Evolutionary conservation across 768 basidiomycete species (phyloP).

Genomic region (Tulasnella sp.): DNA sequence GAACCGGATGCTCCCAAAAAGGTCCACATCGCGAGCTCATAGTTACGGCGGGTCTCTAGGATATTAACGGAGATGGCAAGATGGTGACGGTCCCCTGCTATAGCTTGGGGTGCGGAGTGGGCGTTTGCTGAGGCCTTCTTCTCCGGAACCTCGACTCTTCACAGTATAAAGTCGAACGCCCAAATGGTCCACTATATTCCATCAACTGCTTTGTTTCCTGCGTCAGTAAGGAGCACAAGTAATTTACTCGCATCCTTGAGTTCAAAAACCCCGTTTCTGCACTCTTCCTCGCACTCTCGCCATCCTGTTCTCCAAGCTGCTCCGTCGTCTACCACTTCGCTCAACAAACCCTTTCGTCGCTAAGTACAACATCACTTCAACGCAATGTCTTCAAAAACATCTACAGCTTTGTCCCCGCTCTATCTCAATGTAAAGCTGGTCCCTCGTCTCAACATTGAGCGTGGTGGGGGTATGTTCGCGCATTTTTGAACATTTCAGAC

Average conservation of each 20-base stretch:
- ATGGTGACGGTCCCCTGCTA: too few species aligned
- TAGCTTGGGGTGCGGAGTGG: too few species aligned
- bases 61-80: too few species aligned
- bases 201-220: background rate
- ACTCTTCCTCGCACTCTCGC: slow-evolving; percentile 1
- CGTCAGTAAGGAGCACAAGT: background rate
- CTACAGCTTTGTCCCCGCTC: slow-evolving; percentile 11
- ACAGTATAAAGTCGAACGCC: background rate
- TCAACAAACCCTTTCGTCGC: background rate
- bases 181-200: background rate
- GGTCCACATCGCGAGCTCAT: too few species aligned
- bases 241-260: background rate
- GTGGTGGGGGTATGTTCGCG: slow-evolving; percentile 19
- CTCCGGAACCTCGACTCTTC: background rate
- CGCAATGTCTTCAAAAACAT: background rate
- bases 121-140: background rate
- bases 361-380: background rate
- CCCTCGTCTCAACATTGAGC: slow-evolving; percentile 24
- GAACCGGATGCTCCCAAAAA: too few species aligned
- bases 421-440: slow-evolving; percentile 26
- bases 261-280: background rate
- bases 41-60: too few species aligned
- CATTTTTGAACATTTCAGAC: background rate
- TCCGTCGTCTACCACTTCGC: slow-evolving; percentile 8
- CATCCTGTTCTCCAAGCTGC: slow-evolving; percentile 16